phyloP scores from a whole-genome alignment of 2,329 filamentous ascomycete species.

The Curvularia sp. region DNA sequence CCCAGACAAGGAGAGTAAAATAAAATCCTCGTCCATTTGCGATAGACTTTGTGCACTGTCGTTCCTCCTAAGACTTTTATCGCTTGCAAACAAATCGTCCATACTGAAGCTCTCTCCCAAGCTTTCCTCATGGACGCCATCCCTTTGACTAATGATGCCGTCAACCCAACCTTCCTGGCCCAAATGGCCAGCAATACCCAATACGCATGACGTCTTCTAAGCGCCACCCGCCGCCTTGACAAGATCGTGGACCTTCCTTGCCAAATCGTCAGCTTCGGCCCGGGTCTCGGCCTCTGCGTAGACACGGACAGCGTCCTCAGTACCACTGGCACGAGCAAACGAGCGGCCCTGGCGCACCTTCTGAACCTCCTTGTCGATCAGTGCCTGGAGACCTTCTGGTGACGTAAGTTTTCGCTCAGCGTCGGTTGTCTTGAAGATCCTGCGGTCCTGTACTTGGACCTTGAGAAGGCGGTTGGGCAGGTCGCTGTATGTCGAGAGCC shows the following conservation, averaged over 20 bases:
- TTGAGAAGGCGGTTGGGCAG: slow-evolving; percentile 94
- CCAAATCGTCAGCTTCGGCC: slow-evolving; percentile 88
- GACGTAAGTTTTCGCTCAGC: slow-evolving; percentile 87
- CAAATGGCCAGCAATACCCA: not conserved
- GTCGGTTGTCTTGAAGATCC: slow-evolving; percentile 88
- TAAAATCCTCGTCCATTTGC: no score
- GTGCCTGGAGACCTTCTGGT: slow-evolving; percentile 78
- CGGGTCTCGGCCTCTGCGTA: slow-evolving; percentile 93
- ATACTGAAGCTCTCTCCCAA: not conserved
- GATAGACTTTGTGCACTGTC: not conserved
- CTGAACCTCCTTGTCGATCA: slow-evolving; percentile 85
- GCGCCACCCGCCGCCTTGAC: slow-evolving; percentile 59
- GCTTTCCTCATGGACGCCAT: not conserved
- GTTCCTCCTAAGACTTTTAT: not conserved
- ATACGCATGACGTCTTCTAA: slow-evolving; percentile 16
- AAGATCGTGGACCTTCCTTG: slow-evolving; percentile 78
- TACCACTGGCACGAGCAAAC: slow-evolving; percentile 92
- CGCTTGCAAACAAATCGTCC: slow-evolving; percentile 1
- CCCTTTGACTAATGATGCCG: not conserved
- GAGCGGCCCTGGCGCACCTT: slow-evolving; percentile 90
- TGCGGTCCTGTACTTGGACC: slow-evolving; percentile 86
- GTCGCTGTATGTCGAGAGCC: slow-evolving; percentile 91
- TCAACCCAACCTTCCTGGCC: not conserved
- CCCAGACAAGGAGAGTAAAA: no score
- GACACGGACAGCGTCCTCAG: slow-evolving; percentile 93